Base-by-base conservation (phyloP, 2,329 filamentous ascomycete species). In the Davidsoniella australis region DNA sequence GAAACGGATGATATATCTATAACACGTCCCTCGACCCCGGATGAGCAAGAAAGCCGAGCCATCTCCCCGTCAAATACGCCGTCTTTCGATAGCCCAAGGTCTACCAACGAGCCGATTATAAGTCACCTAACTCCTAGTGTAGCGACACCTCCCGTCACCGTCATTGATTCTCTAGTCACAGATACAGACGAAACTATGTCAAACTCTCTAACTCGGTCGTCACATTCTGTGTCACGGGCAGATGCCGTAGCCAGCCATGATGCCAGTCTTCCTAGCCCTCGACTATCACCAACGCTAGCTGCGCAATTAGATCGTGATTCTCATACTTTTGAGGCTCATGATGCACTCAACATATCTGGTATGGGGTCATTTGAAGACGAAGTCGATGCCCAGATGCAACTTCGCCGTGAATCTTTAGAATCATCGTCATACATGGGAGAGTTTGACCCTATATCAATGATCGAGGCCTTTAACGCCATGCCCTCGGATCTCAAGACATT, bases 401-500 rank as follows among this genome's bases (percentile, higher is more conserved):
- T 51, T 6, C 49, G 45, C 17, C 33, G 36, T 12, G 36, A 40
- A 23, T 43, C 41, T 12, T 36, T 41, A 14, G 45, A 24, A 3
- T 42, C 37, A 3, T 26, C 40, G n/a, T 36, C 42, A 17, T 38
- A 44, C 41, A 39, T 39, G 9, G 37, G 23, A 14, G 62, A 89
- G 17, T 75, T 88, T 65, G 85, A 93, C 57, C 83, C 89, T n/a
- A 84, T 84, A 6, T 76, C 73, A 14, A 85, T 98, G 71, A 67
- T 98, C 14, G 84, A 94, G 57, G 80, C 80, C 2, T 98, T 96
- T 58, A 89, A 96, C 61, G 76, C 82, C 5, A 83, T 98, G 72
- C 87, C 89, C 2, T 78, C 84, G 41, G 82, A 91, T 58, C 79
- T 98, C 75, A 91, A 98, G 65, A 84, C 83, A 0, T 94, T 94